These are phyloP conservation scores for Podila epicladia DNA, from an alignment of 192 early-diverging fungal species.

Conservation along the genomic window DNA sequence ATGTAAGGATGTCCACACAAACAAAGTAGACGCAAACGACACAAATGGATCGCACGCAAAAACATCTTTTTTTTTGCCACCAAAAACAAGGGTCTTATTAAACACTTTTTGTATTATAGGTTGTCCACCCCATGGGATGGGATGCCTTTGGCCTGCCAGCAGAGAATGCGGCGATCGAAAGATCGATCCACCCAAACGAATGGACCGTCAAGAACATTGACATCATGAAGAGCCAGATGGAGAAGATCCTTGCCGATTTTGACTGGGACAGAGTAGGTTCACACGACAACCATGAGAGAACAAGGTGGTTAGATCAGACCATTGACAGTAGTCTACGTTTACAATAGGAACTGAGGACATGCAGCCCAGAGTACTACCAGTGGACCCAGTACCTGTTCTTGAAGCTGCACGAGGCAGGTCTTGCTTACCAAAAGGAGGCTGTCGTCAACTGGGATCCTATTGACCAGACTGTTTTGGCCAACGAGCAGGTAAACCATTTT, in stretches of 20 bases:
- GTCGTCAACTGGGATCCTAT: slow-evolving; percentile 98
- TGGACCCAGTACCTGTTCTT: slow-evolving; percentile 97
- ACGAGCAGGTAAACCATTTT: slow-evolving; percentile 78
- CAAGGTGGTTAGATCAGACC: not conserved
- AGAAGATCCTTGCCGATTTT: slow-evolving; percentile 80
- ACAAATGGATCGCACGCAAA: no score
- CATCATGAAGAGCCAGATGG: slow-evolving; percentile 85
- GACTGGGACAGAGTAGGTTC: slow-evolving; percentile 85
- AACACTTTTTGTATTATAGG: slow-evolving; percentile 32
- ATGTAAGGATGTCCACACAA: slow-evolving; percentile 53
- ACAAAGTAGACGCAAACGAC: no score
- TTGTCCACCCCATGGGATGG: slow-evolving; percentile 96
- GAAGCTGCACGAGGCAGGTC: slow-evolving; percentile 74
- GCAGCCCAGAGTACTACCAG: slow-evolving; percentile 87
- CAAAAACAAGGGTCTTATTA: no score
- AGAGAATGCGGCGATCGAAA: slow-evolving; percentile 95
- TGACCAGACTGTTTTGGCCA: slow-evolving; percentile 94
- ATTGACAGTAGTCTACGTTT: not conserved
- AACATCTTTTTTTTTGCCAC: no score
- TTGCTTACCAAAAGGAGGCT: slow-evolving; percentile 91
- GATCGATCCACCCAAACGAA: slow-evolving; percentile 74
- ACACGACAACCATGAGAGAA: not conserved
- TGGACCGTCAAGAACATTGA: slow-evolving; percentile 91
- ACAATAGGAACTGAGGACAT: slow-evolving; percentile 82
- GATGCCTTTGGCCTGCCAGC: slow-evolving; percentile 98